Conservation (phyloP, 352 stramenopile genomes). For the Phytopythium montanum region DNA sequence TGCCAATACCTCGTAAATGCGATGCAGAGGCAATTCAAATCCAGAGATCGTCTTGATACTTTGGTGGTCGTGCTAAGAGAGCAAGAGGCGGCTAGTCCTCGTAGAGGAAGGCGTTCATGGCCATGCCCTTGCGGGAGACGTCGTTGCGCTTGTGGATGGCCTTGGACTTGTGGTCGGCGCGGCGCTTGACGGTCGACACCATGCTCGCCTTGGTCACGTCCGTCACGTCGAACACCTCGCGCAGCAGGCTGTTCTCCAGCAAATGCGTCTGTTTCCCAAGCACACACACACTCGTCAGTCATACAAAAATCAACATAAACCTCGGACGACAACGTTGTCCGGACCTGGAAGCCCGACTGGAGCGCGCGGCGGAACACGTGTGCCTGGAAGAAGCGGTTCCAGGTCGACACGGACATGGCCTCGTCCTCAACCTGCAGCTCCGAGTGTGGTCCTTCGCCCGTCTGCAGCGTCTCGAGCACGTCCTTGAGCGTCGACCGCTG, state of each 20-base stretch:
- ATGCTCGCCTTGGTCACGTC: constrained; percentile 49
- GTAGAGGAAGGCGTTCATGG: constrained; percentile 66
- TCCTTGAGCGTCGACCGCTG: constrained; percentile 68
- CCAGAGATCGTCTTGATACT: neutral
- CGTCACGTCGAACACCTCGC: constrained; percentile 58
- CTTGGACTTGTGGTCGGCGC: constrained; percentile 44
- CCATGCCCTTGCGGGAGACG: constrained; percentile 44
- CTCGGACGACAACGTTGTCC: no score
- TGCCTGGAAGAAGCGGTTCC: constrained; percentile 61
- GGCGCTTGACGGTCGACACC: constrained; percentile 42
- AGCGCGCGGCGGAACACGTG: constrained; percentile 53
- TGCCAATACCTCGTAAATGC: no score
- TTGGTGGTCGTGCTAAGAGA: neutral
- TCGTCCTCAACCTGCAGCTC: constrained; percentile 54
- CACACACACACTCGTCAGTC: neutral
- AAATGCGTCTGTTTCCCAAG: constrained; percentile 40
- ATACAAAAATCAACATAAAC: no score
- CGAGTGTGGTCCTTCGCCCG: constrained; percentile 48
- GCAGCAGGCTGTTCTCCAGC: constrained; percentile 50
- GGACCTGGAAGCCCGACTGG: constrained; percentile 53
- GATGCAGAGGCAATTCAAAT: no score
- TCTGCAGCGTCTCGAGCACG: constrained; percentile 55
- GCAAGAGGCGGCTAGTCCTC: constrained; percentile 40
- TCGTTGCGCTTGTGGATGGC: constrained; percentile 53
- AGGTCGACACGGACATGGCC: constrained; percentile 48